Evolutionary conservation across 2,329 filamentous ascomycete genomes (phyloP).

Genomic region (Botrytis galanthina): DNA sequence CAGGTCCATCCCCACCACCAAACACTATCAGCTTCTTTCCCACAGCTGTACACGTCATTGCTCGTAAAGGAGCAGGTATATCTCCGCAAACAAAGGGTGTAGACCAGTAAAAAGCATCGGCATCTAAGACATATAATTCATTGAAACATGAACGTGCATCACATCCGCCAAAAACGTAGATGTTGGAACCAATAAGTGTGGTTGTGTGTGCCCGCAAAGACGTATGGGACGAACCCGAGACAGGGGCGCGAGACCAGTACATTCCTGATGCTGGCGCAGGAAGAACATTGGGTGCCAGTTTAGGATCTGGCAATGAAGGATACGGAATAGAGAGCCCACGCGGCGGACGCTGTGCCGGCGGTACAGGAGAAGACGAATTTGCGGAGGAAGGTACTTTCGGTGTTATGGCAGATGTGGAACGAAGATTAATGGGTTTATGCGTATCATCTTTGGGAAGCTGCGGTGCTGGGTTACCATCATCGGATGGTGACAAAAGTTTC

Average conservation of each 20-base stretch:
- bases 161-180: slow-evolving; percentile 69
- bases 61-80: slow-evolving; percentile 61
- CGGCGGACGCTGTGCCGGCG: slow-evolving; percentile 28
- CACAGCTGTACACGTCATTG: slow-evolving; percentile 71
- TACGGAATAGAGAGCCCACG: slow-evolving; percentile 48
- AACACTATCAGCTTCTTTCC: slow-evolving; percentile 70
- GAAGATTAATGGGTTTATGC: slow-evolving; percentile 48
- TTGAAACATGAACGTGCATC: slow-evolving; percentile 67
- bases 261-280: slow-evolving; percentile 66
- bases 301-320: slow-evolving; percentile 56
- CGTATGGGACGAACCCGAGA: slow-evolving; percentile 61
- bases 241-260: slow-evolving; percentile 67
- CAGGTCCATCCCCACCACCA: slow-evolving; percentile 66
- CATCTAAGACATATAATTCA: slow-evolving; percentile 66
- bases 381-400: slow-evolving; percentile 30
- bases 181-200: slow-evolving; percentile 63
- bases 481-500: slow-evolving; percentile 28
- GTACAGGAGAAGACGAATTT: slow-evolving; percentile 29
- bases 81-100: slow-evolving; percentile 63
- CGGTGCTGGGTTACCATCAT: slow-evolving; percentile 24
- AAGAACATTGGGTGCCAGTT: slow-evolving; percentile 57
- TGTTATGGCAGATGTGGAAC: slow-evolving; percentile 47
- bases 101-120: slow-evolving; percentile 69
- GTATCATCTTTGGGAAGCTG: slow-evolving; percentile 25
- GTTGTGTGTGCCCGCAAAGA: slow-evolving; percentile 65